Percentiles rank a stretch among this genome's conserved stretches.
Conservation (phyloP, 2,329 filamentous ascomycete genomes). For the Colletotrichum cuscutae region DNA sequence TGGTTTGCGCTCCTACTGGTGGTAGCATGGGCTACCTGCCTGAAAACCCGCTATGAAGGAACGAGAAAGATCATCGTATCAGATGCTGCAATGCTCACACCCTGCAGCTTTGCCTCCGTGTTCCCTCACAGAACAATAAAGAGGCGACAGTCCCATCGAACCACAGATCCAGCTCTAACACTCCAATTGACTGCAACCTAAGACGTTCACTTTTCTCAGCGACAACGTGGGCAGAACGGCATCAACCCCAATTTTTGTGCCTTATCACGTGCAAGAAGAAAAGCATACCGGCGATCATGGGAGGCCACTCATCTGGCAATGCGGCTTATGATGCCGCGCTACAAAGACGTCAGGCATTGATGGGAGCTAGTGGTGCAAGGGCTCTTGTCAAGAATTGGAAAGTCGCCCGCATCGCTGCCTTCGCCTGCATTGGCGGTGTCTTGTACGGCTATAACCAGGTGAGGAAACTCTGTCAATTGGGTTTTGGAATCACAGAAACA, state of each 20-base stretch:
- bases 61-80: background rate
- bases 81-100: background rate
- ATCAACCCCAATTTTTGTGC: background rate
- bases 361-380: constrained; percentile 61
- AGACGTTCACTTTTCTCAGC: background rate
- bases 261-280: background rate
- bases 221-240: no score
- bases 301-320: constrained; percentile 48
- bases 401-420: constrained; percentile 69
- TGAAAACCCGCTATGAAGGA: background rate
- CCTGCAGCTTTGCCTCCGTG: background rate
- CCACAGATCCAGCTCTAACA: background rate
- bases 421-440: constrained; percentile 71
- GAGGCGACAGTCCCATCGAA: constrained; percentile 4
- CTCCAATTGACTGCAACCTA: background rate
- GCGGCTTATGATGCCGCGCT: constrained; percentile 62
- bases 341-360: constrained; percentile 61
- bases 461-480: constrained; percentile 7
- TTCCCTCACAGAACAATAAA: background rate
- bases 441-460: constrained; percentile 73
- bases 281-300: constrained; percentile 43
- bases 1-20: background rate
- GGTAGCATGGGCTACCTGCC: background rate
- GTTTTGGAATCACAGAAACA: no score
- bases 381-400: constrained; percentile 69